Evolutionary conservation across 495 filamentous ascomycete species (phyloP).

Genomic region (Penicillium cinerascens): DNA sequence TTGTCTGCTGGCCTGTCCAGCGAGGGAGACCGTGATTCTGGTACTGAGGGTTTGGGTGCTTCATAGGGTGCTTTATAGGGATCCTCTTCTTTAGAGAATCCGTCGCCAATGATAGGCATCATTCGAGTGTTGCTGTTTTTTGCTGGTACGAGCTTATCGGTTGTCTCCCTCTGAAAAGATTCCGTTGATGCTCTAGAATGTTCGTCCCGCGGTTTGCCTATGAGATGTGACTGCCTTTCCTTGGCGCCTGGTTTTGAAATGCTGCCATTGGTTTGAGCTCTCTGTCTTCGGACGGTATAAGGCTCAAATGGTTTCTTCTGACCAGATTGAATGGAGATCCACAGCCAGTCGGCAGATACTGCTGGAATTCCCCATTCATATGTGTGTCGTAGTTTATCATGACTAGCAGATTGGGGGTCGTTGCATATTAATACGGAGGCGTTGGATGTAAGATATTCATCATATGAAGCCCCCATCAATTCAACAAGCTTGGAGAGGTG

Average conservation of each 20-base stretch:
- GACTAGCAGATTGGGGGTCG: conserved; percentile 51
- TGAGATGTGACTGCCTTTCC: conserved; percentile 1
- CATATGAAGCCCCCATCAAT: conserved; percentile 70
- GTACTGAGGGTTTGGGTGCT: conserved; percentile 25
- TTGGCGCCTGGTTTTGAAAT: conserved; percentile 20
- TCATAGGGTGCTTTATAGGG: conserved; percentile 24
- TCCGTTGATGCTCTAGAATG: not conserved
- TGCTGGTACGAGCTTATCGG: not conserved
- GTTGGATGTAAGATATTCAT: conserved; percentile 64
- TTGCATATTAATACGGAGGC: conserved; percentile 68
- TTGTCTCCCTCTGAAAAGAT: not conserved
- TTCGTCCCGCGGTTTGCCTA: not conserved
- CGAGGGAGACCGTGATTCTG: conserved; percentile 29
- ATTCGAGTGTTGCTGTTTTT: conserved; percentile 8
- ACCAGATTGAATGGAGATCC: conserved; percentile 66
- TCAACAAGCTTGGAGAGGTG: conserved; percentile 73
- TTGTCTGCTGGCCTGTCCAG: conserved; percentile 13
- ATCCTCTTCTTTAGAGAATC: conserved; percentile 25
- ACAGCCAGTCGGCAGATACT: conserved; percentile 77
- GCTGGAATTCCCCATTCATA: conserved; percentile 69
- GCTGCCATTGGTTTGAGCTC: conserved; percentile 23
- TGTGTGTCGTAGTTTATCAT: conserved; percentile 76
- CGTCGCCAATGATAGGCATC: conserved; percentile 15
- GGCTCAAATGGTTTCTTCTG: conserved; percentile 49
- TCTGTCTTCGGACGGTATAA: conserved; percentile 35